These are phyloP conservation scores for Rhizopogon vinicolor DNA, from an alignment of 768 basidiomycete genomes.

Conservation along the genomic window DNA sequence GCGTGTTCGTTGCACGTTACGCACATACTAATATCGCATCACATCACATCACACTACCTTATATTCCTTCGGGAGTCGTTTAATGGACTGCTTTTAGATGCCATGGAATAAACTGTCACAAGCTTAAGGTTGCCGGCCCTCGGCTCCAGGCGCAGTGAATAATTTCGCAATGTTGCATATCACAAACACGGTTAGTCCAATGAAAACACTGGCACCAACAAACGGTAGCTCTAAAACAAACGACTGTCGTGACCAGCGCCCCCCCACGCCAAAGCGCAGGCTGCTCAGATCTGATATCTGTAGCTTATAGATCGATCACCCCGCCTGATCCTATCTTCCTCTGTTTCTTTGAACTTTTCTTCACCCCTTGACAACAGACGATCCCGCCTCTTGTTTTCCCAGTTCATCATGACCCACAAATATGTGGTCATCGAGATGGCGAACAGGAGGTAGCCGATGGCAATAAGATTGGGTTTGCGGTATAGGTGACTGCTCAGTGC, in stretches of 20 bases:
- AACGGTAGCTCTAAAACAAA: too few species aligned
- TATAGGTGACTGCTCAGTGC: slow-evolving; percentile 40
- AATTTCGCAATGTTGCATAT: too few species aligned
- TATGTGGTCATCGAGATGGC: slow-evolving; percentile 37
- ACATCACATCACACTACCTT: slow-evolving; percentile 11
- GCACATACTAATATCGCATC: slow-evolving; percentile 4
- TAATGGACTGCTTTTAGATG: slow-evolving; percentile 1
- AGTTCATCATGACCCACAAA: slow-evolving; percentile 43
- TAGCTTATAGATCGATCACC: slow-evolving; percentile 27
- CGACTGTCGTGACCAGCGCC: too few species aligned
- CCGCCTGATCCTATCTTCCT: slow-evolving; percentile 17
- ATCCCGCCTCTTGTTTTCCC: slow-evolving; percentile 46
- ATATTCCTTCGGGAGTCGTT: slow-evolving; percentile 11
- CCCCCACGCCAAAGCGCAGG: not conserved
- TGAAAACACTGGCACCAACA: too few species aligned
- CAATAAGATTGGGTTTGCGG: slow-evolving; percentile 52
- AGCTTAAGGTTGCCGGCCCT: too few species aligned
- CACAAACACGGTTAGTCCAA: too few species aligned
- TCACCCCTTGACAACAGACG: slow-evolving; percentile 11
- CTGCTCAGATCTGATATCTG: slow-evolving; percentile 22
- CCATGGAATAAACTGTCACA: not conserved
- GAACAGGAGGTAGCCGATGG: slow-evolving; percentile 56
- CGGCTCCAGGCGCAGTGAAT: too few species aligned
- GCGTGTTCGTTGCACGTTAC: not conserved
- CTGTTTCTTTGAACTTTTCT: slow-evolving; percentile 13